phyloP scores from a whole-genome alignment of 1,139 yeast species.

The Scheffersomyces lignicola region DNA sequence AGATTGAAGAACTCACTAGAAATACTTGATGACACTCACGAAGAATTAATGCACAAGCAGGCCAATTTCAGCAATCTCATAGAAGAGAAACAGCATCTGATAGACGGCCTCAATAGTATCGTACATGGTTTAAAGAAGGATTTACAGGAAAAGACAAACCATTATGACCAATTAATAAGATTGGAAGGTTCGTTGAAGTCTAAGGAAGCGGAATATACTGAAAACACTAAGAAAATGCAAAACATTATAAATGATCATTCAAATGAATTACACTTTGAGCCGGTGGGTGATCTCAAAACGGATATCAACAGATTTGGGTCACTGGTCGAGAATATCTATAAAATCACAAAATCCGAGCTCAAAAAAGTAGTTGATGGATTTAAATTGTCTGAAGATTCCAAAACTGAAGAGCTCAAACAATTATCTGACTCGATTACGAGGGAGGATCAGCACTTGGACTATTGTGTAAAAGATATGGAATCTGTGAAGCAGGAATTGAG shows the following conservation, averaged over 20 bases:
- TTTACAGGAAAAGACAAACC: conserved; percentile 25
- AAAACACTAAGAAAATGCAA: conserved; percentile 14
- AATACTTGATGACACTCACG: conserved; percentile 48
- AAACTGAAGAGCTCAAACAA: conserved; percentile 14
- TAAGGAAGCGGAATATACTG: conserved; percentile 33
- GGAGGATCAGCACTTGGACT: conserved; percentile 15
- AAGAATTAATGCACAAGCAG: conserved; percentile 48
- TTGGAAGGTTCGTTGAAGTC: conserved; percentile 61
- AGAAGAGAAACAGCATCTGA: conserved; percentile 32
- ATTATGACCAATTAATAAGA: conserved; percentile 44
- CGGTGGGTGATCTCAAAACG: conserved; percentile 9
- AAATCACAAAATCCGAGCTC: conserved; percentile 7
- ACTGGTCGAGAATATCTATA: conserved; percentile 9
- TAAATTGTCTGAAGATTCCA: conserved; percentile 14
- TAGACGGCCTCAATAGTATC: conserved; percentile 16
- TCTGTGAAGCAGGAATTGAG: conserved; percentile 29
- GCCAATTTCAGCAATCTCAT: conserved; percentile 54
- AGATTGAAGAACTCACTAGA: conserved; percentile 49
- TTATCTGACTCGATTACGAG: conserved; percentile 12
- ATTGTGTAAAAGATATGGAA: conserved; percentile 27
- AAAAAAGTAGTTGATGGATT: conserved; percentile 10
- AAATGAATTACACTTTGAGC: conserved; percentile 17
- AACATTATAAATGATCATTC: conserved; percentile 13
- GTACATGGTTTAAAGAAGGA: conserved; percentile 13
- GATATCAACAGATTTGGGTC: conserved; percentile 12